Percentiles rank a stretch among this genome's conserved stretches.
These are phyloP conservation scores for Volvox africanus DNA, from an alignment of 139 green algal species.

Conservation along the genomic window DNA sequence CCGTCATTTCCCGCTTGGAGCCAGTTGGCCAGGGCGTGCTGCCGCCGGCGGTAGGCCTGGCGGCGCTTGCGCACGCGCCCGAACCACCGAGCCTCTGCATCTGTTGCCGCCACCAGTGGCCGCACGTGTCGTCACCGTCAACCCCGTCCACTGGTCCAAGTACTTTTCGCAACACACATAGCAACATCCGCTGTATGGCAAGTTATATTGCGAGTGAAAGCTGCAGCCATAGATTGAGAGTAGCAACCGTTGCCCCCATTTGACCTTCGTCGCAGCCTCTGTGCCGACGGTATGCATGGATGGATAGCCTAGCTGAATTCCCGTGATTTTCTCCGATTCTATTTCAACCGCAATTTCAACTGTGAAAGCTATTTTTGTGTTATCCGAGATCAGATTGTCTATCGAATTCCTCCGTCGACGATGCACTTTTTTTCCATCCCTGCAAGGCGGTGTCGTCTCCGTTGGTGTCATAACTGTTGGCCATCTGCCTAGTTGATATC, in stretches of 20 bases:
- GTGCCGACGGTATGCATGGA: neutral
- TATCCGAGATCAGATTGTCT: too few species aligned
- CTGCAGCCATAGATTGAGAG: neutral
- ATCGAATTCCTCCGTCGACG: too few species aligned
- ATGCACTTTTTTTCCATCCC: too few species aligned
- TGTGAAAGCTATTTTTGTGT: too few species aligned
- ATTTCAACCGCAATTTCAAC: too few species aligned
- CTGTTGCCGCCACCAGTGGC: neutral
- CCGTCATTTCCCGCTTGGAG: conserved; percentile 64
- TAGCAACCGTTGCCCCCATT: too few species aligned
- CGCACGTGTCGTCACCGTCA: conserved; percentile 55
- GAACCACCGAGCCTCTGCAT: neutral
- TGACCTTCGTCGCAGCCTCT: too few species aligned
- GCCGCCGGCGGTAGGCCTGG: conserved; percentile 66
- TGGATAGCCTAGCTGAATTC: too few species aligned
- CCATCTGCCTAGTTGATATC: too few species aligned
- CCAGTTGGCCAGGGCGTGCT: conserved; percentile 79
- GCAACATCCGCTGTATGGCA: conserved; percentile 34
- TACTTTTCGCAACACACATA: neutral
- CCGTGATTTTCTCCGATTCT: too few species aligned
- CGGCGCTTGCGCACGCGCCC: conserved; percentile 52
- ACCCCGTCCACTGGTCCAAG: conserved; percentile 66
- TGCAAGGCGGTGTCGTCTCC: too few species aligned
- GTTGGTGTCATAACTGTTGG: too few species aligned
- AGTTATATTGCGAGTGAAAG: conserved; percentile 26